Conservation (phyloP, 345 rosid genomes). For the Eucalyptus polyanthemos region DNA sequence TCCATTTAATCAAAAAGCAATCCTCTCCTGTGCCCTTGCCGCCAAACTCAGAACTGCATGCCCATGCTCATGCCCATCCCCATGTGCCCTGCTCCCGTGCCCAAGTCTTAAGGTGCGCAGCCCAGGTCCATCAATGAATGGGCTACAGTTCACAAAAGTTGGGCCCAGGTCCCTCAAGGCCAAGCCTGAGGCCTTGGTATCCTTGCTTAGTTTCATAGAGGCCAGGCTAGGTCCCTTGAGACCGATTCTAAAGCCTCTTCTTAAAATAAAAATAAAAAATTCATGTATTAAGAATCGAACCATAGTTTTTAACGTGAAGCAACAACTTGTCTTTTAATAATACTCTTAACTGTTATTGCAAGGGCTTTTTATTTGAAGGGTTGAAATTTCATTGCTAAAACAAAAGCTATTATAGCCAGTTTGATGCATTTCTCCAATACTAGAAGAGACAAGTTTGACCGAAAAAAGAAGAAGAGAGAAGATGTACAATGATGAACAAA, state of each 20-base stretch:
- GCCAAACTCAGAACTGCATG: background rate
- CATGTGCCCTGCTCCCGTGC: background rate
- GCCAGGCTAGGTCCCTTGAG: background rate
- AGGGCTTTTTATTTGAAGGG: background rate
- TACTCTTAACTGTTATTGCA: background rate
- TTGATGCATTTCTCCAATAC: background rate
- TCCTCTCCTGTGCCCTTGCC: background rate
- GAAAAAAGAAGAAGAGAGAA: background rate
- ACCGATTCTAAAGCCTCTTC: background rate
- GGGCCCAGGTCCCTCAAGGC: background rate
- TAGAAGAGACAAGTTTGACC: too few species aligned
- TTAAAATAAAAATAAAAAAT: fast-evolving
- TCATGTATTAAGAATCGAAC: too few species aligned
- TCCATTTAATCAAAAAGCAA: too few species aligned
- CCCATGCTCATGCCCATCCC: background rate
- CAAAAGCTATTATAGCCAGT: background rate
- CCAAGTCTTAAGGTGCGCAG: background rate
- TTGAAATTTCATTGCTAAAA: background rate
- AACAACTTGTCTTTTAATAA: too few species aligned
- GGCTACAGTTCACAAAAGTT: background rate
- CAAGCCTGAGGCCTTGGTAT: too few species aligned
- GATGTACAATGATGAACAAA: background rate
- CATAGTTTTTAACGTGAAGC: too few species aligned
- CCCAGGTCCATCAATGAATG: background rate
- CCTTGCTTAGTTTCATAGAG: too few species aligned